A percentile compares a stretch with the other conserved stretches of the same genome.
phyloP scores from a whole-genome alignment of 2,329 filamentous ascomycete genomes.

The Trichoderma guizhouense region DNA sequence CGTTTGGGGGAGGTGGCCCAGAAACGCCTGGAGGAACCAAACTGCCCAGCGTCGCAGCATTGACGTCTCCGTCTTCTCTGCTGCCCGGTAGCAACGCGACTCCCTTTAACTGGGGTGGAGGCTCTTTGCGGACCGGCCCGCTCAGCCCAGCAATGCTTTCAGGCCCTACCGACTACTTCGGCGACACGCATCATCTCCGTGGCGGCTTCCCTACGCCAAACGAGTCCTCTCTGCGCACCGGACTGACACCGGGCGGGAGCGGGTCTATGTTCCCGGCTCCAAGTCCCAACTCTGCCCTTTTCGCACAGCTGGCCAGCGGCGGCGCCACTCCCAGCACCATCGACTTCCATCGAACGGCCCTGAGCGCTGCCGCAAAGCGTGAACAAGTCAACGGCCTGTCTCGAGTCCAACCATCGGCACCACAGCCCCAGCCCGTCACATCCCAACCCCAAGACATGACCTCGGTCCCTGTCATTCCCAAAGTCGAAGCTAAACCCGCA shows the following conservation, averaged over 20 bases:
- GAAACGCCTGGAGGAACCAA: constrained; percentile 83
- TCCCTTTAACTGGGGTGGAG: constrained; percentile 74
- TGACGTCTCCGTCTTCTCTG: constrained; percentile 86
- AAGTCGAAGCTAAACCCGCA: constrained; percentile 49
- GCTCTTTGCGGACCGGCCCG: constrained; percentile 86
- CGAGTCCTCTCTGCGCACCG: constrained; percentile 89
- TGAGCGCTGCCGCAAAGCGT: constrained; percentile 70
- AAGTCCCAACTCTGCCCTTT: constrained; percentile 80
- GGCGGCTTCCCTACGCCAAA: constrained; percentile 92
- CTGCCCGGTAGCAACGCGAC: constrained; percentile 70
- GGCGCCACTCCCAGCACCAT: constrained; percentile 85
- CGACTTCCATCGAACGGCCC: constrained; percentile 90
- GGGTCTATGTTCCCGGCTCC: constrained; percentile 96
- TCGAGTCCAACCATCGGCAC: constrained; percentile 23
- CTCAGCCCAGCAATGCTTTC: constrained; percentile 97
- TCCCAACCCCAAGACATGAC: constrained; percentile 55
- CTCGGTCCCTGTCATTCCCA: constrained; percentile 39
- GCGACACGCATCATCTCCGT: constrained; percentile 71
- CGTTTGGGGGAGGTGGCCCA: constrained; percentile 66
- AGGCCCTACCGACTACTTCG: constrained; percentile 87
- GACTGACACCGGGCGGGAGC: constrained; percentile 88
- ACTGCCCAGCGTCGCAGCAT: constrained; percentile 81
- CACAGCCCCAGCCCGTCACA: constrained; percentile 32
- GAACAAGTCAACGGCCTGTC: constrained; percentile 42
- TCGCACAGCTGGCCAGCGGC: constrained; percentile 73